These are phyloP conservation scores for Cutaneotrichosporon cutaneum DNA, from an alignment of 1,284 basidiomycete species.

Conservation along the genomic window DNA sequence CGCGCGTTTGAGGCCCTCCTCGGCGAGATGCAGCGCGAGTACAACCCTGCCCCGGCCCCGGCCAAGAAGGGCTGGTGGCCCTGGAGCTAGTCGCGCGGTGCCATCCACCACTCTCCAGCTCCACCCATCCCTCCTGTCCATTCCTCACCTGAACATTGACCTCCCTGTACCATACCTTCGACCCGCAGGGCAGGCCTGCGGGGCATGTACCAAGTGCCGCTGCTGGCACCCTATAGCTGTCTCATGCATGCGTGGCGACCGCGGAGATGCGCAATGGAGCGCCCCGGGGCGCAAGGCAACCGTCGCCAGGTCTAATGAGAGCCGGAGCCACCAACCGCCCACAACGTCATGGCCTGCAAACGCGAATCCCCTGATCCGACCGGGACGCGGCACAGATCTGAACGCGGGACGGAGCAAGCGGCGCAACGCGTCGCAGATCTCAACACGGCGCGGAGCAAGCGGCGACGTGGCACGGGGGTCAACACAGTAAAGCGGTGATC, in stretches of 20 bases:
- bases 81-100: conserved; percentile 1
- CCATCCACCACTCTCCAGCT: neutral
- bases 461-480: too few relatives aligned
- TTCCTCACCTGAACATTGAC: conserved; percentile 14
- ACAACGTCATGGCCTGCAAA: too few relatives aligned
- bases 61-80: conserved; percentile 49
- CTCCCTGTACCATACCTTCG: conserved; percentile 17
- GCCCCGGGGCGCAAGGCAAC: neutral
- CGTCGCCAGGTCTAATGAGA: too few relatives aligned
- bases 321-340: too few relatives aligned
- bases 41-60: conserved; percentile 51
- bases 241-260: conserved; percentile 10
- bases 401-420: too few relatives aligned
- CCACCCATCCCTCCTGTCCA: neutral
- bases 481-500: too few relatives aligned
- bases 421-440: too few relatives aligned
- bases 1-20: conserved; percentile 87
- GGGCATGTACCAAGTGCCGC: conserved; percentile 16
- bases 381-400: too few relatives aligned
- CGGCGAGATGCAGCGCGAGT: conserved; percentile 64
- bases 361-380: too few relatives aligned
- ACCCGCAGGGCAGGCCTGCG: conserved; percentile 8
- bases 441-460: too few relatives aligned
- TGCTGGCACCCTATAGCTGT: conserved; percentile 1
- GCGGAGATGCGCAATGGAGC: neutral